Conservation (phyloP, 140 eudicot genomes). For the Senecio squalidus region DNA sequence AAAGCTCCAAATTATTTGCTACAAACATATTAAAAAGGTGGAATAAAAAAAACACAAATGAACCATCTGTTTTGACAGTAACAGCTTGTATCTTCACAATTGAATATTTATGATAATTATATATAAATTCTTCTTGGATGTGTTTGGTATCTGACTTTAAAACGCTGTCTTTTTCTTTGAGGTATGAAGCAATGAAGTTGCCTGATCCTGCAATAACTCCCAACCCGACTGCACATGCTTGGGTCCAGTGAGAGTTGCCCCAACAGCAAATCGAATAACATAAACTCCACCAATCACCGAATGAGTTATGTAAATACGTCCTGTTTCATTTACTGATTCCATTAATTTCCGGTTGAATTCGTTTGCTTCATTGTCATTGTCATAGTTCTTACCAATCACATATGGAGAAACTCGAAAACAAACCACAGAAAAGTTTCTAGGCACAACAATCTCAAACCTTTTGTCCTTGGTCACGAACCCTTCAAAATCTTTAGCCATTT, state of each 20-base stretch:
- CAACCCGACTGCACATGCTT: conserved; percentile 25
- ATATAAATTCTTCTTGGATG: too few relatives aligned
- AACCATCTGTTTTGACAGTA: too few relatives aligned
- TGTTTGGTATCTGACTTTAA: neutral
- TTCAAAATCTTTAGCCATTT: conserved; percentile 38
- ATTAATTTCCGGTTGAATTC: conserved; percentile 22
- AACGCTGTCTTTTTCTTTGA: neutral
- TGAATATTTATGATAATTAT: too few relatives aligned
- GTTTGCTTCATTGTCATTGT: conserved; percentile 5
- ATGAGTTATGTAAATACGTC: conserved; percentile 29
- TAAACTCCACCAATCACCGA: conserved; percentile 30
- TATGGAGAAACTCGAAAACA: neutral
- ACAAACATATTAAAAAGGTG: too few relatives aligned
- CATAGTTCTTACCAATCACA: neutral
- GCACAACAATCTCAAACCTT: conserved; percentile 24
- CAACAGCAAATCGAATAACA: conserved; percentile 26
- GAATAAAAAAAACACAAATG: too few relatives aligned
- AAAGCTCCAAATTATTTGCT: too few relatives aligned
- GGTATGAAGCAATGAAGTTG: conserved; percentile 22
- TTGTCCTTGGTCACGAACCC: conserved; percentile 13
- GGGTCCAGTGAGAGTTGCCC: conserved; percentile 24
- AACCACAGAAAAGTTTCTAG: conserved; percentile 30
- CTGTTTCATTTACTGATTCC: conserved; percentile 27
- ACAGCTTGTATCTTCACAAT: too few relatives aligned
- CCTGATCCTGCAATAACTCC: conserved; percentile 25